Base-by-base conservation (phyloP, 805 yeast genomes). In the Metschnikowia koreensis region DNA sequence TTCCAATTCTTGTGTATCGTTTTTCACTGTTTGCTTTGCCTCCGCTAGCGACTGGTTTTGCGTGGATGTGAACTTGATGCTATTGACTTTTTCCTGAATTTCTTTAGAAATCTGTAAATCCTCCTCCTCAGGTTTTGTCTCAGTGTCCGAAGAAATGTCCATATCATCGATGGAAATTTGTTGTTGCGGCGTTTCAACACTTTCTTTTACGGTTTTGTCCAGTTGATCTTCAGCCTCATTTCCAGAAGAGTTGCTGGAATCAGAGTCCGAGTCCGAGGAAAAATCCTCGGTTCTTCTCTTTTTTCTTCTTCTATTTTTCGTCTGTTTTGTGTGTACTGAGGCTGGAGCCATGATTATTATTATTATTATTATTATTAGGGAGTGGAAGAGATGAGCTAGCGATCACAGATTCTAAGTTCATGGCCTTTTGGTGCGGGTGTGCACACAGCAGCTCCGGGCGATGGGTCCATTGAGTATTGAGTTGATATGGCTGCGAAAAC, bases 251-350 rank as follows among this genome's bases (percentile, higher is more conserved):
- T 44, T 41, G 43, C 46, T 41, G 1, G 79, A 73, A 8, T 79
- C 76, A 1, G 83, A 78, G 37, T 73, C 76, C 1, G 82, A 76
- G 41, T 74, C 74, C 15, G 80, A 78, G 0, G 87, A 84, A 31
- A 83, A 81, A 58, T 84, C 90, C 47, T 85, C 89, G 0, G 93
- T 86, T 83, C 92, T 86, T 81, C 91, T 83, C 81, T 85, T 86
- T 79, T 86, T 86, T 63, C 85, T 76, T 56, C 88, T 80, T 60
- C 88, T 76, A 38, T 52, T 58, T 41, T 53, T 51, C n/a, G 44
- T 38, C 36, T 50, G 55, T 29, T 55, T 55, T 16, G 37, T 49
- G 39, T 49, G 45, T 8, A 38, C 46, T 13, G 52, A 49, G 13
- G 48, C 52, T 34, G 52, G 52, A 9, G 52, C 52, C 52, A 49